Evolutionary conservation across 352 stramenopile species (phyloP).

Genomic region (Pythium utonaiense): DNA sequence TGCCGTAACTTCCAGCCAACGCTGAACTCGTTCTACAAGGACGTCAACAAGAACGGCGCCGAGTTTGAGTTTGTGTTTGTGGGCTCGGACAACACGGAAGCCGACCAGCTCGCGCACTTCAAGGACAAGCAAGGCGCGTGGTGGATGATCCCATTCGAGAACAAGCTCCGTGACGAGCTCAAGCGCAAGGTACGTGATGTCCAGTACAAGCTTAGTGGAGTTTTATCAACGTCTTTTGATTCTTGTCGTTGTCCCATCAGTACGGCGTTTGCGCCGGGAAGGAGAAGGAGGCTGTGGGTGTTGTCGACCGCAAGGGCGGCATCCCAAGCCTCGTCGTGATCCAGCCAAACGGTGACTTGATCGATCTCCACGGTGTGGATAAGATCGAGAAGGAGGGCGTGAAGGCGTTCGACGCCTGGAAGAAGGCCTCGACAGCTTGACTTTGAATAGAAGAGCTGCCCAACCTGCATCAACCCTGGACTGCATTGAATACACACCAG

Average conservation of each 20-base stretch:
- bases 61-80: conserved; percentile 78
- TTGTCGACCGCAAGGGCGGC: conserved; percentile 57
- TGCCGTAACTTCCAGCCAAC: conserved; percentile 75
- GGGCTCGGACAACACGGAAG: conserved; percentile 54
- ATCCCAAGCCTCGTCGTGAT: conserved; percentile 81
- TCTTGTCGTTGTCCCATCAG: conserved; percentile 17
- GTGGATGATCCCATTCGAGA: conserved; percentile 76
- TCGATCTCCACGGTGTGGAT: conserved; percentile 63
- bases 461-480: no score
- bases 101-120: conserved; percentile 62
- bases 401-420: conserved; percentile 44
- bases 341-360: conserved; percentile 46
- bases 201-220: neutral
- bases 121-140: conserved; percentile 68
- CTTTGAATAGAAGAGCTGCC: no score
- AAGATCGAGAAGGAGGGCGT: conserved; percentile 55
- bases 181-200: conserved; percentile 63
- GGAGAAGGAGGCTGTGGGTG: conserved; percentile 50
- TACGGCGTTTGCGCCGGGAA: conserved; percentile 72
- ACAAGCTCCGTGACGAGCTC: conserved; percentile 52
- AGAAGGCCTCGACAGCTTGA: conserved; percentile 22
- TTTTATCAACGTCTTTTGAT: neutral
- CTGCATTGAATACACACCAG: no score
- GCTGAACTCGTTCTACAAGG: conserved; percentile 71
- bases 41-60: conserved; percentile 34